Base-by-base conservation (phyloP, 2,329 filamentous ascomycete species). In the Venturia aucupariae region DNA sequence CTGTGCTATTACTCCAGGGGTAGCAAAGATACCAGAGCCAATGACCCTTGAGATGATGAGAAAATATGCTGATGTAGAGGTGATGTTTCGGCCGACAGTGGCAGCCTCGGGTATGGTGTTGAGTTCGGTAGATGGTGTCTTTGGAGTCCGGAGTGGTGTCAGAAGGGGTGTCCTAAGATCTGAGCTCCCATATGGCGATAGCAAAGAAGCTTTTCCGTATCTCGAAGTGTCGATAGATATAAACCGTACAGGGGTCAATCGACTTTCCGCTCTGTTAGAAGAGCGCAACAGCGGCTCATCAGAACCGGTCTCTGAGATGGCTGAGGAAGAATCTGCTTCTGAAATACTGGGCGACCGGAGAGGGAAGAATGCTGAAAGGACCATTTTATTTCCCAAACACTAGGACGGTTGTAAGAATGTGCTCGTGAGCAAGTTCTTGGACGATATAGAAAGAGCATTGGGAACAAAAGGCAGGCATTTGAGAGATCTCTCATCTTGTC, bases 21-120 rank as follows among this genome's bases (percentile, higher is more conserved):
- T 87, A 0, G 85, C 83, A 68, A 87, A 88, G 73, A 88, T 87
- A 67, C 86, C 85, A 11, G 84, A 87, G 48, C 86, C 85, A 65
- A 88, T 84, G 75, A 87, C 62, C n/a, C 64, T 65, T 2, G 62
- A 65, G 35, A 65, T 65, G 62, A 65, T 65, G 19, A 65, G 62
- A 22, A 65, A 54, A 51, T 65, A 65, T 13, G 64, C 64, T 19
- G 38, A 48, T 35, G 64, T 42, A 22, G 64, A 65, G 32, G 30
- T 54, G n/a, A 65, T 38, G 27, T 60, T 57, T 15, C 64, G 64
- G 22, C 61, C 61, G 32, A 64, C 38, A 22, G 35, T 38, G 7
- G 64, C 17, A 11, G 64, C 38, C 46, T 65, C 64, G n/a, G 64
- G 64, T 17, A 64, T 46, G 19, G 61, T 65, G 44, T 65, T 48